Base-by-base conservation (phyloP, 371 early-diverging fungal genomes). In the Mucor piriformis region DNA sequence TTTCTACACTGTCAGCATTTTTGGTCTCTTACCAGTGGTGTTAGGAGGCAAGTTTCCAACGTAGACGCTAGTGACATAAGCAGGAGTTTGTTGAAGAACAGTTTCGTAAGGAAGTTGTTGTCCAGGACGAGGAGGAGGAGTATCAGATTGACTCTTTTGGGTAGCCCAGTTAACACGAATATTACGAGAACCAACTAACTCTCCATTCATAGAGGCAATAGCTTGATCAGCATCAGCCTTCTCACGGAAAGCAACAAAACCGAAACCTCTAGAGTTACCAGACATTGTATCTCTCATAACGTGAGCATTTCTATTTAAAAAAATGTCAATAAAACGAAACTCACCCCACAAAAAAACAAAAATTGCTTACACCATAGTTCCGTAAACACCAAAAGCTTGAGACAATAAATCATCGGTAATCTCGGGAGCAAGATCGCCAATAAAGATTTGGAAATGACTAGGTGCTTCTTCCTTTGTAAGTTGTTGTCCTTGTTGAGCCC, bases 401-500 rank as follows among this genome's bases (percentile, higher is more conserved):
- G 67, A 51, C 33, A 93, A 76, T 15, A 85, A 61, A 25, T 90
- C 91, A 59, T 92, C 92, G 3, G 79, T 89, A 23, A 92, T 88
- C 63, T 95, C 95, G 64, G 91, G 90, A 20, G 92, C 92, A 24
- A 95, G 70, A 70, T 93, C 92, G 33, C 95, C 95, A 52, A 85
- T 85, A 61, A 93, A 95, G 18, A 95, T 64, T n/a, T 93, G 82
- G 69, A 85, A 95, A 66, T 93, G 93, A 49, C 82, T 70, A 23
- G 78, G 64, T 7, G 81, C 72, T 60, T 88, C 87, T 66, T 85
- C 85, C 53, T 81, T 85, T 32, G 34, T 25, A 32, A 24, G n/a
- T 44, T 59, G 69, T 34, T 70, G 64, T 34, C 70, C 69, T 60
- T 69, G 76, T 49, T 72, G 65, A 34, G 81, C 81, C 81, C 81